Evolutionary conservation across 2,329 filamentous ascomycete species (phyloP), one percentile per base, ranked within the genome.

Genomic region (Phyllachora maydis): DNA sequence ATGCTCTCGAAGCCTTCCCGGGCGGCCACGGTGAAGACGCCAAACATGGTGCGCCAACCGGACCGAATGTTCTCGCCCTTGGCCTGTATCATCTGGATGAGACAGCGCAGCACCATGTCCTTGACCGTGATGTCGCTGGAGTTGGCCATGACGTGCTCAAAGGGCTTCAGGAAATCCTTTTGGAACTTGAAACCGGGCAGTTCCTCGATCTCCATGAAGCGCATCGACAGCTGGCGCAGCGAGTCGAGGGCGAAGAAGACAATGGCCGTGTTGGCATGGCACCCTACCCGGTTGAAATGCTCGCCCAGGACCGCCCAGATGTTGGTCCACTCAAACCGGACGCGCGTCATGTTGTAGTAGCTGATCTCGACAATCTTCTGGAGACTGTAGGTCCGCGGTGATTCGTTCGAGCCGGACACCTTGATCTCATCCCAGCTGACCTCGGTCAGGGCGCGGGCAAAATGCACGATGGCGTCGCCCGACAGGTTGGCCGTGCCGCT

Each of bases 401-500:
- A 90, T 30, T 98, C 88, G 40, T 85, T 93, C 27, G 85, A 79
- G 1, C 88, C 88, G 0, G 88, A 95, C 4, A 88, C 91, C 43
- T 90, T 85, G 40, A 98, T 98, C 47, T 98, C 88, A 40, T 95
- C 85, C 88, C 88, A 95, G 47, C 85, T 95, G 33, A 98, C 85
- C 43, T 93, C 82, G 6, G 79, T 91, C 28, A 98, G 52, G 0
- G 88, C 83, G 26, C 72, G 71, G 23, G 92, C 85, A 43, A 98
- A 98, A 43, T 91, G 74, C 2, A 95, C 77, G 38, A 98, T 98
- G 3, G 85, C 83, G 34, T 93, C 82, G 28, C 83, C 83, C 4
- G 77, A 83, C 3, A 98, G 60, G 36, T 90, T 83, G 6, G 83
- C 85, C 0, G 88, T 95, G 41, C 90, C 92, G 22, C 82, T 91